Evolutionary conservation across 805 yeast species (phyloP), one percentile per base, ranked within the genome.

Genomic region (Sungouiozyma ichnusensis): DNA sequence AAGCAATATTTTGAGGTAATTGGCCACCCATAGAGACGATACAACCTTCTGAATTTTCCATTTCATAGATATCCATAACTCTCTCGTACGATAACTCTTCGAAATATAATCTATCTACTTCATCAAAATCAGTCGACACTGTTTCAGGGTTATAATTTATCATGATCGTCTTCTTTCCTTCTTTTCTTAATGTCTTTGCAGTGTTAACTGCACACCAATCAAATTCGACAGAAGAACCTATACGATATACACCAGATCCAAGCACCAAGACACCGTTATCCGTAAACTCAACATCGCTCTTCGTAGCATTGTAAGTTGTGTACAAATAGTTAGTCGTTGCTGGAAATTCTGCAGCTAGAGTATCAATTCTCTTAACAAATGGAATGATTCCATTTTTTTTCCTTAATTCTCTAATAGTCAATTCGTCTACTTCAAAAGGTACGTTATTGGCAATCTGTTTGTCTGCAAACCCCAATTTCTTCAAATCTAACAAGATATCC

Each of bases 201-300:
- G 98, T 84, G 49, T 92, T 77, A 49, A 90, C 98, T 43, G 97
- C 98, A 74, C 98, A 90, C 98, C 98, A 90, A 66, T 90, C 98
- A 58, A 90, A 90, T 69, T 92, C 98, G 42, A 90, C 98, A 27
- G 97, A 87, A 2, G 97, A 88, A 45, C 98, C 98, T 64, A 90
- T 90, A 67, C 98, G 79, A 76, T 90, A 90, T 40, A 92, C 98
- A 71, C 98, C 97, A n/a, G 97, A 87, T 42, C 97, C 98, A 54
- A 90, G 73, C 34, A 90, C 97, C 77, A 92, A 71, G 47, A 92
- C 82, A 59, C 97, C 97, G 51, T 84, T 74, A 45, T 90, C 97
- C 55, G 82, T 76, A 60, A 90, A 92, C 36, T 70, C 74, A 38
- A 90, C 81, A 64, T 90, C 98, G 51, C 79, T 81, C 44, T 77